Conservation (phyloP, 1,284 basidiomycete species). For the Ceratobasidium papillatum region DNA sequence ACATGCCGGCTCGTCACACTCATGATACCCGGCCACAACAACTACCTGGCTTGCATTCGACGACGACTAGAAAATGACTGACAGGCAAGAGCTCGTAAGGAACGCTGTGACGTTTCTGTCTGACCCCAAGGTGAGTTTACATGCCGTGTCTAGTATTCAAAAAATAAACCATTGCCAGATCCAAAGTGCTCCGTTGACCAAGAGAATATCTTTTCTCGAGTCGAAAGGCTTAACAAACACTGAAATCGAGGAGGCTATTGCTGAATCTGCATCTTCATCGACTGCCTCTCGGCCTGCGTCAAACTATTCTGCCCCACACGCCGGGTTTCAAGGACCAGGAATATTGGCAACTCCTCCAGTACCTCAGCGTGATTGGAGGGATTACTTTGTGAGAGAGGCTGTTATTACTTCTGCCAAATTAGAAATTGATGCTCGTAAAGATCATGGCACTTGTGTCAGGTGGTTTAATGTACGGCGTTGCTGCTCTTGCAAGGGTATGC, state of each 20-base stretch:
- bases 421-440: constrained; percentile 55
- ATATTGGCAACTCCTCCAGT: constrained; percentile 50
- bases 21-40: constrained; percentile 20
- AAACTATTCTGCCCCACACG: constrained; percentile 39
- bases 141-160: neutral
- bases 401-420: neutral
- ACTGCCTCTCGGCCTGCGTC: constrained; percentile 37
- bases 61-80: constrained; percentile 58
- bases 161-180: constrained; percentile 56
- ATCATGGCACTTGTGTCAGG: constrained; percentile 95
- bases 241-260: constrained; percentile 90
- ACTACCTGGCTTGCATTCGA: constrained; percentile 27
- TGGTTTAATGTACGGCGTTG: constrained; percentile 86
- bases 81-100: constrained; percentile 69
- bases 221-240: constrained; percentile 86
- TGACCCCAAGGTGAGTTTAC: constrained; percentile 70
- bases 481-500: constrained; percentile 81
- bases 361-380: constrained; percentile 84
- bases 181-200: constrained; percentile 79
- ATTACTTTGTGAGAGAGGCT: constrained; percentile 81
- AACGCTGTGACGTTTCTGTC: constrained; percentile 84
- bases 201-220: constrained; percentile 92
- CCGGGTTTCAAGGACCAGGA: constrained; percentile 33
- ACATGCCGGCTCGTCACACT: constrained; percentile 20
- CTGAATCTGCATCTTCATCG: constrained; percentile 60